phyloP scores from a whole-genome alignment of 1,284 basidiomycete species.

The Exsudoporus floridanus region DNA sequence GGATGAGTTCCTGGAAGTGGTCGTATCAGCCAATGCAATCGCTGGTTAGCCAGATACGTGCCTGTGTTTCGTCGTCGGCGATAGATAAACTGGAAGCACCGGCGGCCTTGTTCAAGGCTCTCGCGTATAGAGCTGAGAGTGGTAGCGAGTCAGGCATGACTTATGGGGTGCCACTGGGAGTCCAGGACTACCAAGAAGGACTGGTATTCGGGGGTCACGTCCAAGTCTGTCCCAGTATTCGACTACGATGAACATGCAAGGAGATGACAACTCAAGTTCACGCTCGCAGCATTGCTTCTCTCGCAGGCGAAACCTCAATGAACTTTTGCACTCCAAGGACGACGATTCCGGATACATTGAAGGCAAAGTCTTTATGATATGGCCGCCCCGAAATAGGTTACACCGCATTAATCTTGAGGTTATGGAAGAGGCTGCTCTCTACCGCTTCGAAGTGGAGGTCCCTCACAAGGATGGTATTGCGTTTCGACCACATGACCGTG shows the following conservation, averaged over 20 bases:
- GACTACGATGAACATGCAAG: conserved; percentile 15
- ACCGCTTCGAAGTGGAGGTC: conserved; percentile 42
- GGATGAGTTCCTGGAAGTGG: conserved; percentile 53
- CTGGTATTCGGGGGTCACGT: conserved; percentile 18
- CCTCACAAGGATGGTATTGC: conserved; percentile 31
- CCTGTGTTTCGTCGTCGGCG: conserved; percentile 52
- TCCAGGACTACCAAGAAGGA: neutral
- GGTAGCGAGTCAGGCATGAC: conserved; percentile 38
- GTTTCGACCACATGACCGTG: conserved; percentile 38
- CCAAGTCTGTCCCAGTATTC: neutral
- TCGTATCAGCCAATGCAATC: conserved; percentile 13
- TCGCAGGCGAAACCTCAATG: conserved; percentile 24
- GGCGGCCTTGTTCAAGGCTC: conserved; percentile 43
- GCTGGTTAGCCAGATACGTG: conserved; percentile 16
- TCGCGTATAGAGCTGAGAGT: conserved; percentile 44
- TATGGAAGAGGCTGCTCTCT: conserved; percentile 14
- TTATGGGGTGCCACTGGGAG: conserved; percentile 2
- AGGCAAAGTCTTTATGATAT: conserved; percentile 45
- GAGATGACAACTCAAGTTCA: neutral
- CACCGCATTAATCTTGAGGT: conserved; percentile 31
- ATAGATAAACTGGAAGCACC: conserved; percentile 48
- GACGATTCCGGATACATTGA: conserved; percentile 39
- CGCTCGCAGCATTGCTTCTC: conserved; percentile 19
- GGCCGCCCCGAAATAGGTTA: conserved; percentile 33
- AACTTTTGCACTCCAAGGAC: conserved; percentile 17